Conservation (phyloP, 495 filamentous ascomycete genomes). For the Sordaria brevicollis region DNA sequence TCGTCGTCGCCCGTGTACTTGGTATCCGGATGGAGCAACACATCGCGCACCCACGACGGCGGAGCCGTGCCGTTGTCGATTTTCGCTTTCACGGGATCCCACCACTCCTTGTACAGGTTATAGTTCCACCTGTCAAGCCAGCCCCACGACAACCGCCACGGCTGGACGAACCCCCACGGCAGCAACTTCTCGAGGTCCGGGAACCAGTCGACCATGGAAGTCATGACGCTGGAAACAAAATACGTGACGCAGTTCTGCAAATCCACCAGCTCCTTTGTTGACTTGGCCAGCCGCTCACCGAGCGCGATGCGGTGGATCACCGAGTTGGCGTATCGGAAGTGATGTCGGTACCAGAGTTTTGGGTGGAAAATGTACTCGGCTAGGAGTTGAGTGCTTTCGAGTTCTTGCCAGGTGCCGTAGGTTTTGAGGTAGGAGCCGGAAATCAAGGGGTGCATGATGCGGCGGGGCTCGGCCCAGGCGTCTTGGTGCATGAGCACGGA, state of each 20-base stretch:
- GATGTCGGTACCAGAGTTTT: slow-evolving; percentile 25
- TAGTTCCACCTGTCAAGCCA: slow-evolving; percentile 17
- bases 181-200: slow-evolving; percentile 24
- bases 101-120: slow-evolving; percentile 27
- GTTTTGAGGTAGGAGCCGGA: slow-evolving; percentile 22
- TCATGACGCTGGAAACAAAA: slow-evolving; percentile 2
- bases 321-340: slow-evolving; percentile 33
- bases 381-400: slow-evolving; percentile 30
- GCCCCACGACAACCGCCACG: slow-evolving; percentile 31
- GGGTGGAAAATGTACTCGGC: slow-evolving; percentile 25
- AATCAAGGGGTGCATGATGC: slow-evolving; percentile 34
- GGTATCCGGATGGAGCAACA: slow-evolving; percentile 26
- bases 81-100: slow-evolving; percentile 18
- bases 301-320: slow-evolving; percentile 17
- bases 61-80: slow-evolving; percentile 12
- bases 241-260: slow-evolving; percentile 2
- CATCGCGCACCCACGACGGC: slow-evolving; percentile 23
- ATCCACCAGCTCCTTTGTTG: slow-evolving; percentile 5
- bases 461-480: slow-evolving; percentile 17
- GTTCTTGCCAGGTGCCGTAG: slow-evolving; percentile 29
- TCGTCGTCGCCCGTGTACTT: slow-evolving; percentile 29
- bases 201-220: slow-evolving; percentile 31
- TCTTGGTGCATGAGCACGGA: slow-evolving; percentile 19
- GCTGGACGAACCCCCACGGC: slow-evolving; percentile 11
- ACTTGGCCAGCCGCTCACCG: slow-evolving; percentile 5